Evolutionary conservation across 768 basidiomycete species (phyloP).

Genomic region (Calocybe cyanea): DNA sequence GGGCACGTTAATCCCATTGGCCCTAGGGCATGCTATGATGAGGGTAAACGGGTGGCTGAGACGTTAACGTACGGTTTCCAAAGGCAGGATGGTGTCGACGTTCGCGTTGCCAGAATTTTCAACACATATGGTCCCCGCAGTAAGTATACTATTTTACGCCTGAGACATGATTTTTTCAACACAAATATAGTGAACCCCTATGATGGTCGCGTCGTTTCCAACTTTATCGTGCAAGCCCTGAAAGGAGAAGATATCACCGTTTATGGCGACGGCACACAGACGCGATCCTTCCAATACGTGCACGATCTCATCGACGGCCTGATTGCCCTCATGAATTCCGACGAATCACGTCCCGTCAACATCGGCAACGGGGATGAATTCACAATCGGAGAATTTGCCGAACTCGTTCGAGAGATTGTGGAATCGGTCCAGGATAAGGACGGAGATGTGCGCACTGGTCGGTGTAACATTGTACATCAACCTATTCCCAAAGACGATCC

Average conservation of each 20-base stretch:
- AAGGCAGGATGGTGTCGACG: conserved; percentile 91
- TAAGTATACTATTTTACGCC: conserved; percentile 28
- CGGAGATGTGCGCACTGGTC: conserved; percentile 45
- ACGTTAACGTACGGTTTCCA: conserved; percentile 96
- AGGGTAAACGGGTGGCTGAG: conserved; percentile 98
- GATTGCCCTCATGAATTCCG: conserved; percentile 92
- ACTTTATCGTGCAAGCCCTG: conserved; percentile 97
- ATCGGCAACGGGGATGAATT: conserved; percentile 96
- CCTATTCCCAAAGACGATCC: conserved; percentile 92
- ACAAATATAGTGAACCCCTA: conserved; percentile 77
- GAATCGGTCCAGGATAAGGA: conserved; percentile 90
- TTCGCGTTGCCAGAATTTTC: conserved; percentile 97
- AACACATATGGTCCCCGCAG: conserved; percentile 92
- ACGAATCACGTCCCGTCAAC: conserved; percentile 92
- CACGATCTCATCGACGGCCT: conserved; percentile 96
- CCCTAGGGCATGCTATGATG: conserved; percentile 98
- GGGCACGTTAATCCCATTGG: conserved; percentile 99
- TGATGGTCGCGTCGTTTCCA: conserved; percentile 97
- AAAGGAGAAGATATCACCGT: conserved; percentile 97
- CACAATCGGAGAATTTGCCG: conserved; percentile 91
- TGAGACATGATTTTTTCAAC: conserved; percentile 18
- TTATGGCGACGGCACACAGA: conserved; percentile 91
- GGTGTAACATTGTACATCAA: conserved; percentile 70
- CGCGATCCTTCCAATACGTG: conserved; percentile 96
- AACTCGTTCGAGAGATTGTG: conserved; percentile 88